Percentiles rank a stretch among this genome's conserved stretches.
Evolutionary conservation across 2,329 filamentous ascomycete species (phyloP).

Genomic region (Colletotrichum kahawae): DNA sequence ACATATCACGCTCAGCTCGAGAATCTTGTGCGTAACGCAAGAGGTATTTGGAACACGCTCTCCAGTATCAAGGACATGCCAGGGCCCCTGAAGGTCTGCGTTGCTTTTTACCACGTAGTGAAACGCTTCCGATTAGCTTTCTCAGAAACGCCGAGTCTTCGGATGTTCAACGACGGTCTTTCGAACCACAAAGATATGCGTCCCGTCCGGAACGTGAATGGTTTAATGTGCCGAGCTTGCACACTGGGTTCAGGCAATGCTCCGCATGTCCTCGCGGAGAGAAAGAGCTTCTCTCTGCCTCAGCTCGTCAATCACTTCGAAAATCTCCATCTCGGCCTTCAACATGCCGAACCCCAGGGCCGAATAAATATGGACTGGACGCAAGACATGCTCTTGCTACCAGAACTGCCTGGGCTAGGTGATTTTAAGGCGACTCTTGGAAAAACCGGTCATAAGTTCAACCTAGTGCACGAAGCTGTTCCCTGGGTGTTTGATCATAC

Average conservation of each 20-base stretch:
- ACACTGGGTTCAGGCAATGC: constrained; percentile 29
- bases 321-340: constrained; percentile 40
- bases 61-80: constrained; percentile 65
- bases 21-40: constrained; percentile 58
- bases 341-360: constrained; percentile 16
- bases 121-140: constrained; percentile 64
- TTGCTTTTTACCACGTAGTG: constrained; percentile 67
- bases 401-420: constrained; percentile 36
- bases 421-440: constrained; percentile 31
- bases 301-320: constrained; percentile 66
- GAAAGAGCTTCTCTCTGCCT: constrained; percentile 58
- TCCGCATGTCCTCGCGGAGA: constrained; percentile 33
- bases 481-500: constrained; percentile 33
- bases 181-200: constrained; percentile 63
- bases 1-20: constrained; percentile 51
- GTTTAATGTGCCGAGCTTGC: constrained; percentile 62
- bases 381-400: constrained; percentile 50
- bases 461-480: constrained; percentile 43
- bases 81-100: constrained; percentile 65
- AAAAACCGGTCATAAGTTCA: constrained; percentile 35
- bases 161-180: constrained; percentile 63
- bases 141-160: constrained; percentile 59
- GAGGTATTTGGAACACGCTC: constrained; percentile 67
- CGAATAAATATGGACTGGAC: constrained; percentile 45
- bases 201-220: constrained; percentile 57